Evolutionary conservation across 1,139 yeast genomes (phyloP).

Genomic region (Taphrina betulina): DNA sequence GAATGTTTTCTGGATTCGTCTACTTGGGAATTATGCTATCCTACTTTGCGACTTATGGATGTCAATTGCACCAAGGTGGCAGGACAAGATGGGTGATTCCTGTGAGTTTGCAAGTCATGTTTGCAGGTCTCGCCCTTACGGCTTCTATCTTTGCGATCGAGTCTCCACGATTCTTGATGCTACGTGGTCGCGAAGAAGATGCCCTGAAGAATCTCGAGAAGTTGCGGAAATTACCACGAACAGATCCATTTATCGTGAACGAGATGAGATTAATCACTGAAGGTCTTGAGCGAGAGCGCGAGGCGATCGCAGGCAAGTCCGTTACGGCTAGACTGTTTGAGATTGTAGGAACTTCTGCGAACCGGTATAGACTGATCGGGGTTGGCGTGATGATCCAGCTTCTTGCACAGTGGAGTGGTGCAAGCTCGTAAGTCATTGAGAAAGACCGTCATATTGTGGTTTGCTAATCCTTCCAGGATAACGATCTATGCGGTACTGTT

Average conservation of each 20-base stretch:
- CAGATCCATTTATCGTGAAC: slow-evolving; percentile 43
- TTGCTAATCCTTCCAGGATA: no score
- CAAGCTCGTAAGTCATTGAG: no score
- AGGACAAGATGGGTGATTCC: slow-evolving; percentile 49
- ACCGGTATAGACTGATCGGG: slow-evolving; percentile 51
- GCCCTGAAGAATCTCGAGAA: slow-evolving; percentile 50
- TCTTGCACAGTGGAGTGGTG: no score
- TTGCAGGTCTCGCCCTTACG: slow-evolving; percentile 45
- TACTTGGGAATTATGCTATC: slow-evolving; percentile 57
- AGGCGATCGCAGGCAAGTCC: slow-evolving; percentile 37
- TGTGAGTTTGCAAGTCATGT: slow-evolving; percentile 47
- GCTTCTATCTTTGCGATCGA: slow-evolving; percentile 41
- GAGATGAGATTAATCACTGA: slow-evolving; percentile 40
- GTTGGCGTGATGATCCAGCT: slow-evolving; percentile 52
- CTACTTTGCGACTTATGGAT: slow-evolving; percentile 52
- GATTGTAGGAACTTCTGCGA: slow-evolving; percentile 42
- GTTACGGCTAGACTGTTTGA: slow-evolving; percentile 13
- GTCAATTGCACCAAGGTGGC: slow-evolving; percentile 45
- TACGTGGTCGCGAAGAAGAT: slow-evolving; percentile 45
- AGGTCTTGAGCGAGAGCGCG: slow-evolving; percentile 26
- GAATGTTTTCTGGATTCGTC: slow-evolving; percentile 58
- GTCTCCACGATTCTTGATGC: slow-evolving; percentile 53
- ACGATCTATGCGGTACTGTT: slow-evolving; percentile 64
- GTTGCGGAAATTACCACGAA: slow-evolving; percentile 53
- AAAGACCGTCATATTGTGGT: no score